These are phyloP conservation scores for Balansia obtecta DNA, from an alignment of 2,329 filamentous ascomycete genomes.

Conservation along the genomic window DNA sequence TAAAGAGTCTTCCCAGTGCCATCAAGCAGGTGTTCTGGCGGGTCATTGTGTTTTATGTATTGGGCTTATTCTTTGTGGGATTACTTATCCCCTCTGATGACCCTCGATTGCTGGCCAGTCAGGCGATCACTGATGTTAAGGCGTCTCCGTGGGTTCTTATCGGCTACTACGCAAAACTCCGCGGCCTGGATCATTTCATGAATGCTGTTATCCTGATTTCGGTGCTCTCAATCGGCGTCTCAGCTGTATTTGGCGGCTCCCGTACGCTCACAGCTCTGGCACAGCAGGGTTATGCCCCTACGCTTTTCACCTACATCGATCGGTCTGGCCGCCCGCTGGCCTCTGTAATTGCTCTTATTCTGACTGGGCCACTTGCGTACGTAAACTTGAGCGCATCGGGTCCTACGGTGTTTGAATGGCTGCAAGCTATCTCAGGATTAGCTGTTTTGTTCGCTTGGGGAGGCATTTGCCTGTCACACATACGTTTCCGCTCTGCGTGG, in stretches of 20 bases:
- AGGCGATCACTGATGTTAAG: slow-evolving; percentile 29
- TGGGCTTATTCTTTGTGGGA: slow-evolving; percentile 36
- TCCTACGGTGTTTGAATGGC: slow-evolving; percentile 47
- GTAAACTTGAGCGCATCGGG: slow-evolving; percentile 33
- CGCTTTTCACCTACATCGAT: slow-evolving; percentile 41
- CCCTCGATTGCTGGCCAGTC: slow-evolving; percentile 28
- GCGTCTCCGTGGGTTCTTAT: slow-evolving; percentile 40
- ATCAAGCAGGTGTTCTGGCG: slow-evolving; percentile 60
- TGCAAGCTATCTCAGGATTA: slow-evolving; percentile 50
- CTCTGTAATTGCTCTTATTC: slow-evolving; percentile 32
- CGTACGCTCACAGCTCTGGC: slow-evolving; percentile 43
- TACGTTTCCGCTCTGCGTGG: slow-evolving; percentile 56
- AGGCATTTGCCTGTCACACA: slow-evolving; percentile 51
- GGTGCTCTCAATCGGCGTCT: slow-evolving; percentile 41
- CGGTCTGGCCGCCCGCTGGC: slow-evolving; percentile 37
- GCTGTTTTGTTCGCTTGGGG: slow-evolving; percentile 54
- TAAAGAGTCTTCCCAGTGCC: slow-evolving; percentile 61
- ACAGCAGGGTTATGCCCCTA: slow-evolving; percentile 43
- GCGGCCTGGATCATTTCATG: slow-evolving; percentile 37
- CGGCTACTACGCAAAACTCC: slow-evolving; percentile 33
- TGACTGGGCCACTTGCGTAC: slow-evolving; percentile 35
- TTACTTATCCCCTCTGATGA: slow-evolving; percentile 32
- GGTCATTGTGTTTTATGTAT: slow-evolving; percentile 37
- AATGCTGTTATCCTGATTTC: slow-evolving; percentile 42
- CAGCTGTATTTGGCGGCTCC: slow-evolving; percentile 41